Percentiles rank a stretch among this genome's conserved stretches.
phyloP scores from a whole-genome alignment of 148 eudicot genomes.

The Cornus suecica region DNA sequence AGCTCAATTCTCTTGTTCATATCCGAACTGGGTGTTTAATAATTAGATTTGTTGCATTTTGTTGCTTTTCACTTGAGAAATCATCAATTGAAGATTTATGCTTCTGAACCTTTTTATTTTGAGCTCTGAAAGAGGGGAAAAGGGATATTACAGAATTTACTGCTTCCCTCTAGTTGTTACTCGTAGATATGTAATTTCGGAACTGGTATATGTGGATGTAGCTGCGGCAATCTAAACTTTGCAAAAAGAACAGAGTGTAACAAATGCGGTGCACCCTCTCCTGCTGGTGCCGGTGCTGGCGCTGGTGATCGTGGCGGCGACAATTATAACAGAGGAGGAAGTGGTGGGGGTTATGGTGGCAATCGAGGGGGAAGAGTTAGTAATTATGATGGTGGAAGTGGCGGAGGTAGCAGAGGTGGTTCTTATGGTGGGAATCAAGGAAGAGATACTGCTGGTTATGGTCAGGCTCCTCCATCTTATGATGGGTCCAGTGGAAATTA shows the following conservation, averaged over 20 bases:
- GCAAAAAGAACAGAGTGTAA: conserved; percentile 86
- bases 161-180: background rate
- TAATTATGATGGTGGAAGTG: conserved; percentile 45
- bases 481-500: conserved; percentile 55
- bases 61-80: too few relatives aligned
- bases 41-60: too few relatives aligned
- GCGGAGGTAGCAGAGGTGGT: conserved; percentile 52
- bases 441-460: conserved; percentile 59
- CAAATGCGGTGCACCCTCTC: conserved; percentile 78
- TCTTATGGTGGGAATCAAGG: conserved; percentile 60
- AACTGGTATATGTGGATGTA: conserved; percentile 31
- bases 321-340: conserved; percentile 40
- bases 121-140: background rate
- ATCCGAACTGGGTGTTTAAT: too few relatives aligned
- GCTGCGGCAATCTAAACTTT: conserved; percentile 93
- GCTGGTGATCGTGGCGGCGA: conserved; percentile 44
- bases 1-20: too few relatives aligned
- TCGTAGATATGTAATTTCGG: conserved; percentile 13
- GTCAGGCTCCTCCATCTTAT: conserved; percentile 52
- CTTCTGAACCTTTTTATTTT: too few relatives aligned
- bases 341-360: conserved; percentile 37
- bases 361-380: conserved; percentile 43
- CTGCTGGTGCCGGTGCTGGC: conserved; percentile 32
- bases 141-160: background rate
- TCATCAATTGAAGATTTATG: too few relatives aligned